Percentiles rank a stretch among this genome's conserved stretches.
Evolutionary conservation across 768 basidiomycete species (phyloP).

Genomic region (Podaxis rugospora): DNA sequence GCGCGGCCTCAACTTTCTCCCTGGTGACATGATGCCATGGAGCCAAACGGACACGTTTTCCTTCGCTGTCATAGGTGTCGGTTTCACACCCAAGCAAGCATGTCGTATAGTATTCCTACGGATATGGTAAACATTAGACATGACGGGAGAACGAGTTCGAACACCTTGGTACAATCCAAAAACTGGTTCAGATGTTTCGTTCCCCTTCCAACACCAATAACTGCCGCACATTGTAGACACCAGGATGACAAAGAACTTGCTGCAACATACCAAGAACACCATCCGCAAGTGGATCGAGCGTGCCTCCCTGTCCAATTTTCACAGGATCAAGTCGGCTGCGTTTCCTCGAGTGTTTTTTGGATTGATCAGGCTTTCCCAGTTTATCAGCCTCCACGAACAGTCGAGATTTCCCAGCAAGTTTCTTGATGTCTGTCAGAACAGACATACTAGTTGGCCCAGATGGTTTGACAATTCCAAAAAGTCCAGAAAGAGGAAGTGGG

Average conservation of each 20-base stretch:
- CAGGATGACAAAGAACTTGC: neutral
- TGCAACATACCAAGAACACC: conserved; percentile 78
- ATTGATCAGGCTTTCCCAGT: conserved; percentile 36
- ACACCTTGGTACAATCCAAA: conserved; percentile 84
- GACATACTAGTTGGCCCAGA: conserved; percentile 93
- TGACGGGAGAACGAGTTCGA: neutral
- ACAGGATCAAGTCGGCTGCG: conserved; percentile 38
- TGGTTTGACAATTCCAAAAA: conserved; percentile 90
- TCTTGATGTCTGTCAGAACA: conserved; percentile 80
- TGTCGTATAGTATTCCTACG: conserved; percentile 86
- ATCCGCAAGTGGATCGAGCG: conserved; percentile 93
- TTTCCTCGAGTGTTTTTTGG: conserved; percentile 38
- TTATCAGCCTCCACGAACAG: conserved; percentile 72
- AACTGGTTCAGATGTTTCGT: conserved; percentile 85
- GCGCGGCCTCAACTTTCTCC: conserved; percentile 63
- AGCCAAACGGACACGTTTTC: conserved; percentile 70
- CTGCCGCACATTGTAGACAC: conserved; percentile 33
- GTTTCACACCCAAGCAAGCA: conserved; percentile 93
- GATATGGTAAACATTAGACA: neutral
- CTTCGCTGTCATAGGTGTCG: conserved; percentile 91
- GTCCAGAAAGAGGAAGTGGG: conserved; percentile 63
- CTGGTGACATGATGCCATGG: conserved; percentile 83
- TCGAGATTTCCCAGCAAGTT: conserved; percentile 68
- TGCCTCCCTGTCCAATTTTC: conserved; percentile 92
- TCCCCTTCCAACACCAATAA: conserved; percentile 84